Evolutionary conservation across 768 basidiomycete species (phyloP), one percentile per base, ranked within the genome.

Genomic region (Tricholoma saponaceum): DNA sequence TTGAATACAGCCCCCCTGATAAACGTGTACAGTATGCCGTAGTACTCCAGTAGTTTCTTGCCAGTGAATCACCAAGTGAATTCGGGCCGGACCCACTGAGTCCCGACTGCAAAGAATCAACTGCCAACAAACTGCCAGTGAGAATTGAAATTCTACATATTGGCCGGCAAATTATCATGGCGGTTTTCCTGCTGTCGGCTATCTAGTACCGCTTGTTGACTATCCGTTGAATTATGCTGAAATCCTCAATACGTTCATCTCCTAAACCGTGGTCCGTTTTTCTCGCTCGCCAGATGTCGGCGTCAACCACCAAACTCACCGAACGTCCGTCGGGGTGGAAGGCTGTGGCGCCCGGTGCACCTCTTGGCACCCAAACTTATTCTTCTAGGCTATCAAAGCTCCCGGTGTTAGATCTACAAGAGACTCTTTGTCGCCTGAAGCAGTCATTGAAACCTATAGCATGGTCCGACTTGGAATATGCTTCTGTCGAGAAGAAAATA

Each of bases 361-460:
- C 79, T 1, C 69, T 75, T 2, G 74, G 73, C 28, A 73, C 87
- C 10, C 68, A 78, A 14, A 89, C 92, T 12, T 92, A 90, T 67
- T 79, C 80, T 1, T 77, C 79, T 0, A 69, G 74, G 8, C 80
- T 97, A 4, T 87, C 86, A 0, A 77, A 76, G 47, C 82, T 98
- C 7, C 95, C 95, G 0, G 85, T 97, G 0, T 86, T 90, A 12
- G 71, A 80, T 23, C 82, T 97, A 7, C 59, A 71, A 2, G 74
- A 79, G 13, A 95, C 93, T 1, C 74, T 95, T 18, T 72, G 73
- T 35, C 81, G 83, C 52, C 79, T 97, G 64, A 88, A 87, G 67
- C 77, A 83, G 25, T 85, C 84, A 1, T 69, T 98, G 53, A 77
- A 76, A 54, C 92, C 94, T 0, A 83, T 95, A 49, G 87, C 92